These are phyloP conservation scores for Simplicillium aogashimaense DNA, from an alignment of 2,329 filamentous ascomycete species.

Conservation along the genomic window DNA sequence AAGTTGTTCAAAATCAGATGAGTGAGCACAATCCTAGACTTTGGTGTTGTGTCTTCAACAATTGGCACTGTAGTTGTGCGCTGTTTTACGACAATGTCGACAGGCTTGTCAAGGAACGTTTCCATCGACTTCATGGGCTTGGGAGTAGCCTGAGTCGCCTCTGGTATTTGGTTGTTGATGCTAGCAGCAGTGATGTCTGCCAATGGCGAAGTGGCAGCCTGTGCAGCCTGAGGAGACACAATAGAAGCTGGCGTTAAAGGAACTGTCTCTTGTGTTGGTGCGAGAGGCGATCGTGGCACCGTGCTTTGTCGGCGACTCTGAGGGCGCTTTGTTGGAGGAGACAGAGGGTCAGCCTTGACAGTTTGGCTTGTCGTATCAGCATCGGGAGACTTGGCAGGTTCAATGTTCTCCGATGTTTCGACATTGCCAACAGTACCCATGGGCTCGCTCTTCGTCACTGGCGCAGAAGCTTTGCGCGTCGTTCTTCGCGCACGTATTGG, in stretches of 20 bases:
- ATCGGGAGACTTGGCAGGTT: not conserved
- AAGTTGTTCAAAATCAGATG: conserved; percentile 92
- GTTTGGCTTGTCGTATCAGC: conserved; percentile 48
- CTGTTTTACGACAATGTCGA: conserved; percentile 89
- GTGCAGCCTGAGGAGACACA: conserved; percentile 43
- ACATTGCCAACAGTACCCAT: conserved; percentile 3
- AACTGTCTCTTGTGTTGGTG: conserved; percentile 10
- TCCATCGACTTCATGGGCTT: conserved; percentile 69
- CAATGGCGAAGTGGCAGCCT: conserved; percentile 47
- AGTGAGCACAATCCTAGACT: conserved; percentile 83
- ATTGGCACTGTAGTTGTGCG: conserved; percentile 57
- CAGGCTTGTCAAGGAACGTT: conserved; percentile 73
- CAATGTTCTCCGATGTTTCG: conserved; percentile 2
- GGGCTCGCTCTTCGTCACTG: conserved; percentile 11
- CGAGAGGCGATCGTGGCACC: conserved; percentile 27
- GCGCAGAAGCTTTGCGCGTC: conserved; percentile 29
- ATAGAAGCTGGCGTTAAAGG: conserved; percentile 43
- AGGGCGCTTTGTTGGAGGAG: conserved; percentile 25
- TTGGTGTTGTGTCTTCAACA: conserved; percentile 69
- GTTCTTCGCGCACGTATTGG: conserved; percentile 24
- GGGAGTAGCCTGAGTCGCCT: conserved; percentile 30
- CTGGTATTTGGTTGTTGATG: conserved; percentile 36
- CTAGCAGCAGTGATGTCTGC: conserved; percentile 62
- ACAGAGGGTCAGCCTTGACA: conserved; percentile 3
- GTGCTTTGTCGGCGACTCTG: conserved; percentile 25